A percentile compares a stretch with the other conserved stretches of the same genome.
phyloP scores from a whole-genome alignment of 2,329 filamentous ascomycete genomes.

The Alternaria sp. region DNA sequence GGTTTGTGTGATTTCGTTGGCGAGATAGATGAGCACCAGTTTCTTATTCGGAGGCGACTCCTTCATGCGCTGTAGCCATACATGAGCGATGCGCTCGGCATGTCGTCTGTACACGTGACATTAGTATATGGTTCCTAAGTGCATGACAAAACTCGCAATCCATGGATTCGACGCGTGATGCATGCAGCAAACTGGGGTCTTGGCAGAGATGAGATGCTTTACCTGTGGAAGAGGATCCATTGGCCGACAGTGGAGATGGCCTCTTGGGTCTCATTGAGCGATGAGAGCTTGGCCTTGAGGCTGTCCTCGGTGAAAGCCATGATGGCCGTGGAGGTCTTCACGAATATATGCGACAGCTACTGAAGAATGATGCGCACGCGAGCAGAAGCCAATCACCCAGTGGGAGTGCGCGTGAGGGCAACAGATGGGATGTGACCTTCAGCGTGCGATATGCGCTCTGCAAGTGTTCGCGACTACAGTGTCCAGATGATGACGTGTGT shows the following conservation, averaged over 20 bases:
- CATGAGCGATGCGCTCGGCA: constrained; percentile 86
- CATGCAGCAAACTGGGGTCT: neutral
- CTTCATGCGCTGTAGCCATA: constrained; percentile 90
- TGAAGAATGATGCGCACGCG: constrained; percentile 29
- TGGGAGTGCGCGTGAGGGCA: neutral
- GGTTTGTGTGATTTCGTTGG: constrained; percentile 96
- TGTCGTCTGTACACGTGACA: constrained; percentile 70
- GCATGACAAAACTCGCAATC: constrained; percentile 1
- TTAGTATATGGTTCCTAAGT: constrained; percentile 22
- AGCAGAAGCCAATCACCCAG: constrained; percentile 17
- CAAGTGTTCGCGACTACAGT: constrained; percentile 19
- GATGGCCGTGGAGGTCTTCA: constrained; percentile 23
- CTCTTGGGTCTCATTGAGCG: constrained; percentile 96
- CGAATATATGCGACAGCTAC: constrained; percentile 22
- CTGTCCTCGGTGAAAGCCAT: constrained; percentile 98
- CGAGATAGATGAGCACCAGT: constrained; percentile 90
- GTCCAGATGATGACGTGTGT: constrained; percentile 23
- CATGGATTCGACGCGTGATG: neutral
- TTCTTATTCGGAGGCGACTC: constrained; percentile 86
- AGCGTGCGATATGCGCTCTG: constrained; percentile 10
- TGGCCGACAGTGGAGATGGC: constrained; percentile 95
- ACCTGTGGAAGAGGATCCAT: constrained; percentile 99
- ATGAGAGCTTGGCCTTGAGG: constrained; percentile 91
- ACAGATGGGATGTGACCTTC: constrained; percentile 11
- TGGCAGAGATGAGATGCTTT: constrained; percentile 35